A percentile compares a stretch with the other conserved stretches of the same genome.
phyloP scores from a whole-genome alignment of 2,329 filamentous ascomycete genomes.

The Sarocladiaceae sp. region DNA sequence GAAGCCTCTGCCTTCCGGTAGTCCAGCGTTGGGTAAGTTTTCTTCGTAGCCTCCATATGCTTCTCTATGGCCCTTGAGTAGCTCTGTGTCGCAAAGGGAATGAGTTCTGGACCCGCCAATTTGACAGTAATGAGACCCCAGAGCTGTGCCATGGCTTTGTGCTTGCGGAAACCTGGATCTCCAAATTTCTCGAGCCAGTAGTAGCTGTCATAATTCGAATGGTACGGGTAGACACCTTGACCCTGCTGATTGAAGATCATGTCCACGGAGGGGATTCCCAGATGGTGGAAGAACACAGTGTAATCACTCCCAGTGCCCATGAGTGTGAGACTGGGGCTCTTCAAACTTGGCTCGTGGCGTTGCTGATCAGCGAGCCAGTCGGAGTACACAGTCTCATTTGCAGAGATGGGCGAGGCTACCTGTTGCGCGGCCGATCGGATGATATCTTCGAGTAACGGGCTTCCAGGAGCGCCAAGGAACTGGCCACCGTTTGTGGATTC shows the following conservation, averaged over 20 bases:
- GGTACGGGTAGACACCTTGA: slow-evolving; percentile 55
- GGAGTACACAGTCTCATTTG: slow-evolving; percentile 32
- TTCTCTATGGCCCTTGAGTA: not conserved
- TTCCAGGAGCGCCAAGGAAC: slow-evolving; percentile 45
- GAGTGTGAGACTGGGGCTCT: slow-evolving; percentile 31
- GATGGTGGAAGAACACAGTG: slow-evolving; percentile 54
- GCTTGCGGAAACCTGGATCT: slow-evolving; percentile 49
- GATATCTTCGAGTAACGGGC: slow-evolving; percentile 54
- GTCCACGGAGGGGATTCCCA: slow-evolving; percentile 47
- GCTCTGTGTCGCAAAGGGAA: not conserved
- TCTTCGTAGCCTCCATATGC: not conserved
- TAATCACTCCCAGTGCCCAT: slow-evolving; percentile 56
- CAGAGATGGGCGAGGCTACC: slow-evolving; percentile 45
- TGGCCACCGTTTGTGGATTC: slow-evolving; percentile 46
- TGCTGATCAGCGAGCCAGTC: slow-evolving; percentile 32
- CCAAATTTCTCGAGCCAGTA: slow-evolving; percentile 67
- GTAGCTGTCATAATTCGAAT: slow-evolving; percentile 69
- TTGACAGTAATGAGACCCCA: slow-evolving; percentile 19
- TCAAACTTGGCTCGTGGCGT: slow-evolving; percentile 23
- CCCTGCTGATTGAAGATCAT: slow-evolving; percentile 37
- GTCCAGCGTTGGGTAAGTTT: not conserved
- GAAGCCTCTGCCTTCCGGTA: not conserved
- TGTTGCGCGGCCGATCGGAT: slow-evolving; percentile 44
- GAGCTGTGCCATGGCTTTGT: slow-evolving; percentile 43
- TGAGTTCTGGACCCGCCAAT: slow-evolving; percentile 10